phyloP scores from a whole-genome alignment of 129 eudicot species.

The Saposhnikovia divaricata region DNA sequence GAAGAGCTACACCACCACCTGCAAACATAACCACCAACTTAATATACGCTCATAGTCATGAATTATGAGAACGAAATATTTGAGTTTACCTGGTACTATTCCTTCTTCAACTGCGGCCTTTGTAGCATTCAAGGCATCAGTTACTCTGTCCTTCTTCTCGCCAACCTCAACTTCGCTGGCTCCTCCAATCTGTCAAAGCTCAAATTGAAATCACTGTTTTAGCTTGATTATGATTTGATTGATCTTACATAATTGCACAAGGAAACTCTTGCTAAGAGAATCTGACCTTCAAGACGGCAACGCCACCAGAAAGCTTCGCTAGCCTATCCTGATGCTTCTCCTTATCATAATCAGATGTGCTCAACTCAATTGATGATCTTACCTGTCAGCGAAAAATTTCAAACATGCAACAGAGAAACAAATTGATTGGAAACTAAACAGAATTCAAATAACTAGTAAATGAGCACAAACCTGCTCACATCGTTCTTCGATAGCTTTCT shows the following conservation, averaged over 20 bases:
- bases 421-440: neutral
- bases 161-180: constrained; percentile 91
- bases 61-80: neutral
- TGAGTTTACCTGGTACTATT: constrained; percentile 57
- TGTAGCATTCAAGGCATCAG: constrained; percentile 86
- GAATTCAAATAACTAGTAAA: neutral
- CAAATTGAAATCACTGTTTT: neutral
- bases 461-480: constrained; percentile 66
- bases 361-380: constrained; percentile 54
- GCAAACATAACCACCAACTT: constrained; percentile 3
- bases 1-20: constrained; percentile 94
- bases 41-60: neutral
- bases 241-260: neutral
- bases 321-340: constrained; percentile 82
- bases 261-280: neutral
- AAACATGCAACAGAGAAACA: neutral
- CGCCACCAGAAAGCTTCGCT: constrained; percentile 92
- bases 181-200: constrained; percentile 57
- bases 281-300: constrained; percentile 81
- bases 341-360: constrained; percentile 84
- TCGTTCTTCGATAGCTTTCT: constrained; percentile 70
- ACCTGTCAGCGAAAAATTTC: constrained; percentile 32
- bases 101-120: constrained; percentile 96
- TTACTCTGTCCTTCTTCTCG: constrained; percentile 84
- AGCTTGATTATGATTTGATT: neutral